phyloP scores from a whole-genome alignment of 305 asterid species.

The Stenogyne calaminthoides region DNA sequence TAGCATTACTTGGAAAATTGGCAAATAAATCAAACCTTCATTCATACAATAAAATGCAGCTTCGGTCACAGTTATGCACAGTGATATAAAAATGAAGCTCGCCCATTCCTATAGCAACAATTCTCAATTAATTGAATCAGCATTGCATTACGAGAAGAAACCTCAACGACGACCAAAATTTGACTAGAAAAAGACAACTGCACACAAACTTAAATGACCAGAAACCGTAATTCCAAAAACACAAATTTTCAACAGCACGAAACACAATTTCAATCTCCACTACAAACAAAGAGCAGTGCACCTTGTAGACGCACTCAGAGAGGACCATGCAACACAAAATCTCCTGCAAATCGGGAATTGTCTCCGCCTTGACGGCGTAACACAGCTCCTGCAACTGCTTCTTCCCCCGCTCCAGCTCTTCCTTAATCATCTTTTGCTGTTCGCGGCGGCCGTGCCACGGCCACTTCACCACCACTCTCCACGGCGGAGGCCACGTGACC shows the following conservation, averaged over 20 bases:
- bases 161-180: conserved; percentile 14
- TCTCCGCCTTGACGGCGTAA: conserved; percentile 80
- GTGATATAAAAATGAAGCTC: conserved; percentile 3
- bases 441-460: conserved; percentile 82
- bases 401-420: conserved; percentile 71
- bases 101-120: neutral
- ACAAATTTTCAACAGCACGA: conserved; percentile 1
- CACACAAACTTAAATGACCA: conserved; percentile 8
- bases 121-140: neutral
- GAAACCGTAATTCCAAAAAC: neutral
- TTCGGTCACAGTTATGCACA: conserved; percentile 15
- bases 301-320: conserved; percentile 97
- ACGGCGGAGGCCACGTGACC: conserved; percentile 85
- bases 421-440: conserved; percentile 65
- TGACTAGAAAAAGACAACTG: neutral
- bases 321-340: conserved; percentile 97
- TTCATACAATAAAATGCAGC: neutral
- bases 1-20: neutral
- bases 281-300: conserved; percentile 25
- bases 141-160: conserved; percentile 5
- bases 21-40: conserved; percentile 4
- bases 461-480: conserved; percentile 81
- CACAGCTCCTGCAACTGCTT: conserved; percentile 82
- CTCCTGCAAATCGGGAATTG: conserved; percentile 89
- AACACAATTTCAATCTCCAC: conserved; percentile 12